A percentile compares a stretch with the other conserved stretches of the same genome.
Evolutionary conservation across 345 rosid species (phyloP).

Genomic region (Linum trigynum): DNA sequence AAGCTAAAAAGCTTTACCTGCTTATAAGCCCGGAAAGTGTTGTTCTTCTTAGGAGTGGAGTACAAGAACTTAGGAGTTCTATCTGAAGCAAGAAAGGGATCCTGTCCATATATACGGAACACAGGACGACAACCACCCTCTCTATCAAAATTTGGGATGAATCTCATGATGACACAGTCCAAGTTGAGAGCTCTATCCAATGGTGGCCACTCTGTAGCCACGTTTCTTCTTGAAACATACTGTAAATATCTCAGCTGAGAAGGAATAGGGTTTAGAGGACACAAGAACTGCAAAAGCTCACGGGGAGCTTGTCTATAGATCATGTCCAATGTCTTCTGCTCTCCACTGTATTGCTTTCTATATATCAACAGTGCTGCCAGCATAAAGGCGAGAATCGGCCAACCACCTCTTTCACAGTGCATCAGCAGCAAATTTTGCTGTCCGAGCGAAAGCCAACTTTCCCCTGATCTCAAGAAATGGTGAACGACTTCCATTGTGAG

Average conservation of each 20-base stretch:
- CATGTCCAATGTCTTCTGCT: conserved; percentile 85
- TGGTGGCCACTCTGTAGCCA: conserved; percentile 92
- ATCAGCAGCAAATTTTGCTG: conserved; percentile 59
- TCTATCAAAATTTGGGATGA: conserved; percentile 58
- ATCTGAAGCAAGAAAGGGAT: conserved; percentile 56
- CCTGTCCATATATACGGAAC: conserved; percentile 83
- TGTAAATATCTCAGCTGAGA: conserved; percentile 85
- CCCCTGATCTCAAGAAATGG: conserved; percentile 84
- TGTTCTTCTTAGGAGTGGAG: conserved; percentile 58
- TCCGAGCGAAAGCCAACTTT: conserved; percentile 94
- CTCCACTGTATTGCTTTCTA: conserved; percentile 75
- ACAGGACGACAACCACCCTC: conserved; percentile 80
- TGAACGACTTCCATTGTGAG: conserved; percentile 77
- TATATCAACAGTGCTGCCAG: conserved; percentile 72
- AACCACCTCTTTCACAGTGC: conserved; percentile 89
- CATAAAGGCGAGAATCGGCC: conserved; percentile 86
- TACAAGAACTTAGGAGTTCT: conserved; percentile 46
- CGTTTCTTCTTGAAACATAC: conserved; percentile 81
- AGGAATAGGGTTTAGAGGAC: conserved; percentile 77
- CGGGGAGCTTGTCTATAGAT: conserved; percentile 83
- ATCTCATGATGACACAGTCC: conserved; percentile 81
- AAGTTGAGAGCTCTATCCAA: conserved; percentile 70
- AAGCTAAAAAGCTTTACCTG: conserved; percentile 41
- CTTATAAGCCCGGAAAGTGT: conserved; percentile 51
- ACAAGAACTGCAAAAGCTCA: conserved; percentile 67